A percentile compares a stretch with the other conserved stretches of the same genome.
Evolutionary conservation across 2,329 filamentous ascomycete species (phyloP).

Genomic region (Colletotrichum orbiculare): DNA sequence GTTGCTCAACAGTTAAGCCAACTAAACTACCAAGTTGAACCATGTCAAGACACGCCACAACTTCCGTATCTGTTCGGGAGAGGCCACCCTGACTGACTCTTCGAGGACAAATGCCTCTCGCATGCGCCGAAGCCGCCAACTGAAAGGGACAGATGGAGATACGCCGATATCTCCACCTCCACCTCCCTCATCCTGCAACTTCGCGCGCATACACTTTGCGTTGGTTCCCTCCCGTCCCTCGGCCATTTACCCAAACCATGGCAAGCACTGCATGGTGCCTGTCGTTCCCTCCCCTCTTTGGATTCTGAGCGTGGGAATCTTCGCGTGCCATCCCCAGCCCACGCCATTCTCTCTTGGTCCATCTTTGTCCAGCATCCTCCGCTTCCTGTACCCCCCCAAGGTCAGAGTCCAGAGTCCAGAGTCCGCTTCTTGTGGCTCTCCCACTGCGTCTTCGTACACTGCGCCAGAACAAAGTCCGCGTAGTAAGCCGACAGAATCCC

Average conservation of each 20-base stretch:
- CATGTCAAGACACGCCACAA: no score
- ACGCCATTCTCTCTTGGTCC: background rate
- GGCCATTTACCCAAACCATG: no score
- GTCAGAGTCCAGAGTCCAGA: constrained; percentile 14
- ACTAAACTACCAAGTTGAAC: no score
- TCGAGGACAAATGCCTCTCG: no score
- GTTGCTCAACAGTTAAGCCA: no score
- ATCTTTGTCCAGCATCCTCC: background rate
- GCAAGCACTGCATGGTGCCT: constrained; percentile 28
- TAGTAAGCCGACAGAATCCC: constrained; percentile 15
- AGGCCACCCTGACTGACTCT: no score
- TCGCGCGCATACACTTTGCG: no score
- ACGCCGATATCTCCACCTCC: no score
- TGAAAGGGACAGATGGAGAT: no score
- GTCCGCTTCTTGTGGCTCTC: background rate
- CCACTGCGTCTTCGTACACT: background rate
- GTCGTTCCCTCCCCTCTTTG: constrained; percentile 29
- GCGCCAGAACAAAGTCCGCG: constrained; percentile 13
- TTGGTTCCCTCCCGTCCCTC: no score
- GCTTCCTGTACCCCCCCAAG: constrained; percentile 22
- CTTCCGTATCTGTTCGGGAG: no score
- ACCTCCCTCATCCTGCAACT: background rate
- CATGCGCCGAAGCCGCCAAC: no score
- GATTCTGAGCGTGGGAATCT: background rate
- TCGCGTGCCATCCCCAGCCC: constrained; percentile 7